Conservation (phyloP, 116 monocot species). For the Phalaenopsis hybrid region DNA sequence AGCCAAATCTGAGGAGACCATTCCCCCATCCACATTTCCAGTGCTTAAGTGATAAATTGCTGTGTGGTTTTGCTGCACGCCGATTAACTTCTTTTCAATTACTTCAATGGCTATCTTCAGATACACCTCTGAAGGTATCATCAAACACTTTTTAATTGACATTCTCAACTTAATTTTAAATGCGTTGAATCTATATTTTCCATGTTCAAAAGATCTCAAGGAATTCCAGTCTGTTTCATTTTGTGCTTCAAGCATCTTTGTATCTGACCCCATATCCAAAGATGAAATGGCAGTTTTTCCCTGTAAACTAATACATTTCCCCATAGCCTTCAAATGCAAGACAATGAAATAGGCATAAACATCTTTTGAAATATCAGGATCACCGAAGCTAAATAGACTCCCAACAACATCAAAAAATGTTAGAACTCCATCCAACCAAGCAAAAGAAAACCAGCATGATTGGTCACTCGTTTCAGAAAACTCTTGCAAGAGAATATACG, state of each 20-base stretch:
- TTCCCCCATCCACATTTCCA: constrained; percentile 54
- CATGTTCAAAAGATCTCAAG: constrained; percentile 9
- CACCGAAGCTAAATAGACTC: constrained; percentile 27
- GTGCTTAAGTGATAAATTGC: constrained; percentile 42
- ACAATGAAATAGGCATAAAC: constrained; percentile 45
- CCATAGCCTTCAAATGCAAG: constrained; percentile 59
- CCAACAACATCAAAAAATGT: constrained; percentile 63
- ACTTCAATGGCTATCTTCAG: constrained; percentile 43
- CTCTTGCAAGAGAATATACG: constrained; percentile 38
- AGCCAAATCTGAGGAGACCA: constrained; percentile 50
- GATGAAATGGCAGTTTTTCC: constrained; percentile 63
- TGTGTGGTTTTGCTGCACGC: constrained; percentile 30
- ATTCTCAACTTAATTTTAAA: constrained; percentile 57
- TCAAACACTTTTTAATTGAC: constrained; percentile 56
- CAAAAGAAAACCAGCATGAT: constrained; percentile 27
- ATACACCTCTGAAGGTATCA: constrained; percentile 20
- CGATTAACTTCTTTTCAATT: constrained; percentile 62
- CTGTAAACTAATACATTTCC: constrained; percentile 78
- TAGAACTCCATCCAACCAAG: constrained; percentile 65
- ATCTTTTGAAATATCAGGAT: constrained; percentile 43
- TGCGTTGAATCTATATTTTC: constrained; percentile 25
- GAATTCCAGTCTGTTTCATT: constrained; percentile 10
- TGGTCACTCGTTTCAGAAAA: constrained; percentile 25
- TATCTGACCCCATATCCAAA: constrained; percentile 49
- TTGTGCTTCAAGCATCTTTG: constrained; percentile 38